Conservation (phyloP, 108 stramenopile genomes). For the Conticribra weissflogii region DNA sequence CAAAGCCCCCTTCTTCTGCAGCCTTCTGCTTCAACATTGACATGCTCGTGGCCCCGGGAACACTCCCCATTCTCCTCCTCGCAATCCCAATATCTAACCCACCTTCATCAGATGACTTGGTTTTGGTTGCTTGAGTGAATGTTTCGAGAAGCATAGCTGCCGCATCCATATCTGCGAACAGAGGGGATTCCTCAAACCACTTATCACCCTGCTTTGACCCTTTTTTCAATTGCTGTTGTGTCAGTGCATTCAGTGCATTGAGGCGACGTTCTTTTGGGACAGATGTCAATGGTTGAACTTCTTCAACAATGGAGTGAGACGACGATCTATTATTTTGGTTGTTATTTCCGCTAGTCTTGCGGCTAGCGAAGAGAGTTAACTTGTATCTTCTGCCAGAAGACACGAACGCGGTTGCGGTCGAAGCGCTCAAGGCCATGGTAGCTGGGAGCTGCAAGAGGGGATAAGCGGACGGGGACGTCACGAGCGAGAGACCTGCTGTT, state of each 20-base stretch:
- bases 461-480: neutral
- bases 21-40: constrained; percentile 27
- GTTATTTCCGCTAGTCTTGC: neutral
- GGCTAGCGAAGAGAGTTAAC: neutral
- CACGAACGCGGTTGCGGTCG: neutral
- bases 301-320: constrained; percentile 22
- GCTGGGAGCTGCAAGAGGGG: neutral
- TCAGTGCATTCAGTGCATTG: constrained; percentile 38
- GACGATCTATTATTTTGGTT: constrained; percentile 2
- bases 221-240: constrained; percentile 14
- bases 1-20: constrained; percentile 27
- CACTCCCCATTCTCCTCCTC: constrained; percentile 37
- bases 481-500: constrained; percentile 1
- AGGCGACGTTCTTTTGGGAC: constrained; percentile 39
- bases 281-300: constrained; percentile 41
- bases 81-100: neutral
- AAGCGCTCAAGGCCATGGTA: neutral
- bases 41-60: constrained; percentile 40
- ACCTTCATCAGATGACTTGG: neutral
- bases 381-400: neutral
- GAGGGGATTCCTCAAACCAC: constrained; percentile 9
- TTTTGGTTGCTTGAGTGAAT: constrained; percentile 18
- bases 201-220: neutral
- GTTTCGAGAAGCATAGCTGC: constrained; percentile 44
- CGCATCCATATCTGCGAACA: constrained; percentile 46